These are phyloP conservation scores for Spizellomyces sp. DNA, from an alignment of 192 early-diverging fungal species.

Conservation along the genomic window DNA sequence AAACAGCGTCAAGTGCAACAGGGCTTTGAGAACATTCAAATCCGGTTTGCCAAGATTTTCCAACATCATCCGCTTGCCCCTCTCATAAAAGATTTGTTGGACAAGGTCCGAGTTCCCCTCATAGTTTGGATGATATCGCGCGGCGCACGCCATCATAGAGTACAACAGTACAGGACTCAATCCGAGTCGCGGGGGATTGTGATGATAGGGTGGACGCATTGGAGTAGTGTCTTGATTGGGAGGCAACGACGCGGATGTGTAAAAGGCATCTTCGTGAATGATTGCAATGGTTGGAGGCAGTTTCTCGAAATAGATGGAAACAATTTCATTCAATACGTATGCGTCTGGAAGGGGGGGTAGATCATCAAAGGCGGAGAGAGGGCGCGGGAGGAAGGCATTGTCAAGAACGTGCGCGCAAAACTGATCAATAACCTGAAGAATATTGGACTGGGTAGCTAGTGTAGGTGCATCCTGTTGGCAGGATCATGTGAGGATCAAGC, in stretches of 20 bases:
- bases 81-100: slow-evolving; percentile 23
- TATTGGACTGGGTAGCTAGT: background rate
- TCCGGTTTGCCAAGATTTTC: slow-evolving; percentile 11
- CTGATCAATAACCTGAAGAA: slow-evolving; percentile 11
- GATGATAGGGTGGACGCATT: slow-evolving; percentile 14
- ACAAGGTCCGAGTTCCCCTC: background rate
- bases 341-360: slow-evolving; percentile 29
- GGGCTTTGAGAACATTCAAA: slow-evolving; percentile 23
- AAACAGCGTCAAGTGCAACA: slow-evolving; percentile 31
- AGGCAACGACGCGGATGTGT: slow-evolving; percentile 17
- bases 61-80: slow-evolving; percentile 16
- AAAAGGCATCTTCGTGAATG: slow-evolving; percentile 31
- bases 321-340: slow-evolving; percentile 12
- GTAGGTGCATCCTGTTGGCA: slow-evolving; percentile 1
- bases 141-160: slow-evolving; percentile 32
- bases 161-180: slow-evolving; percentile 26
- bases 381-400: slow-evolving; percentile 9
- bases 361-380: slow-evolving; percentile 21
- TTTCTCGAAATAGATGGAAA: slow-evolving; percentile 31
- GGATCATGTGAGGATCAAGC: background rate
- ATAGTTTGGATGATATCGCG: slow-evolving; percentile 27
- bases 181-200: slow-evolving; percentile 15
- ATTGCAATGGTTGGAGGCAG: slow-evolving; percentile 25
- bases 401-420: background rate
- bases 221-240: background rate